Evolutionary conservation across 306 rosid species (phyloP), one percentile per base, ranked within the genome.

Genomic region (Cyamopsis tetragonoloba): DNA sequence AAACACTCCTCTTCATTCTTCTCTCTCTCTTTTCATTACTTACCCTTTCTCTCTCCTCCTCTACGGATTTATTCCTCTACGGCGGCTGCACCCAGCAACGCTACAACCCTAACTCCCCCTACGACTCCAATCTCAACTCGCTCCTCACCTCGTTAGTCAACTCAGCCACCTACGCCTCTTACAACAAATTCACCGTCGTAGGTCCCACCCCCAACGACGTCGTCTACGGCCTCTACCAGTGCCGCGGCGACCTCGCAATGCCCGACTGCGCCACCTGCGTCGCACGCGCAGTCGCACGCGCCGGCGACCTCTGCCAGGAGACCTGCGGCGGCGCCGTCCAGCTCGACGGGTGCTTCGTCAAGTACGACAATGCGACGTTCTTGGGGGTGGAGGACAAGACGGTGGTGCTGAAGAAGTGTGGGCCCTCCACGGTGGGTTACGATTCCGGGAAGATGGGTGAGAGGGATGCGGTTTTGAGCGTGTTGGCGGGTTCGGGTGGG

Each of bases 241-340:
- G 98, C 79, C 97, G 97, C 0, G 98, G 86, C 2, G 98, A 93
- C 79, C 91, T 93, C 37, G 63, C 91, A 46, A 88, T 88, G 98
- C 91, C 88, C 0, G 96, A 86, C 76, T 93, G 97, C 73, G 83
- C 96, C 72, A 19, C 88, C 1, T 89, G 97, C 70, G 69, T 93
- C 0, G 63, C 86, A 0, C 86, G 83, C 1, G 80, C 98, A 0
- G 80, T 86, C 48, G 32, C 82, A 1, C 87, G 84, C 0, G 76
- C 83, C 2, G 86, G 91, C 0, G 58, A 9, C 1, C 35, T 92
- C 24, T 89, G 98, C 62, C 39, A 82, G 1, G 67, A 44, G 6
- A 27, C 84, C 0, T 81, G 91, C 20, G 96, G 98, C 0, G 97
- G 86, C 1, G 96, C 86, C 11, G 70, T 89, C 10, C 98, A 93